These are phyloP conservation scores for Geosmithia putterillii DNA, from an alignment of 2,329 filamentous ascomycete genomes.

Conservation along the genomic window DNA sequence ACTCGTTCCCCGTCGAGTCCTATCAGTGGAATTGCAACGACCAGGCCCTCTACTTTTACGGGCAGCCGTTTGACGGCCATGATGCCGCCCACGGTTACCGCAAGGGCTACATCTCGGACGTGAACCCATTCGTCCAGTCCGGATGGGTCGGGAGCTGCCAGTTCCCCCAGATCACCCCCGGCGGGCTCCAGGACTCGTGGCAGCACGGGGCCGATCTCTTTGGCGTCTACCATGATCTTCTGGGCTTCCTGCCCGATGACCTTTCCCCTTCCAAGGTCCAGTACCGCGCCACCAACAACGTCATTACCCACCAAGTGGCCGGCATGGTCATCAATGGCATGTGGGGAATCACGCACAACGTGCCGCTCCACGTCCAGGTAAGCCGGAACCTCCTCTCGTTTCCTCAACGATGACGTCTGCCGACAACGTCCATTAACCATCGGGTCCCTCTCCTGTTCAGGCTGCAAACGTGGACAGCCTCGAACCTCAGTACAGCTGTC, in stretches of 20 bases:
- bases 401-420: neutral
- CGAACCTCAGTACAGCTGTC: slow-evolving; percentile 61
- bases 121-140: slow-evolving; percentile 53
- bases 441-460: slow-evolving; percentile 8
- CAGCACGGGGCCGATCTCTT: slow-evolving; percentile 68
- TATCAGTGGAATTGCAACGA: slow-evolving; percentile 65
- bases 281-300: slow-evolving; percentile 70
- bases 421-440: neutral
- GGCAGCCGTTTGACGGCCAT: slow-evolving; percentile 39
- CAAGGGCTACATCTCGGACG: slow-evolving; percentile 44
- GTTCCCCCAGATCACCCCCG: slow-evolving; percentile 68
- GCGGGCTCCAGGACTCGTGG: slow-evolving; percentile 61
- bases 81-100: slow-evolving; percentile 48
- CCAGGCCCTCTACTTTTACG: slow-evolving; percentile 58
- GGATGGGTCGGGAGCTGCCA: slow-evolving; percentile 66
- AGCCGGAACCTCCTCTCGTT: neutral
- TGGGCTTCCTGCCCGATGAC: slow-evolving; percentile 50
- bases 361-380: slow-evolving; percentile 35
- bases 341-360: slow-evolving; percentile 33
- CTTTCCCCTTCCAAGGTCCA: slow-evolving; percentile 32
- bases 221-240: slow-evolving; percentile 59
- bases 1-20: slow-evolving; percentile 62
- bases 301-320: slow-evolving; percentile 72
- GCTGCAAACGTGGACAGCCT: slow-evolving; percentile 54
- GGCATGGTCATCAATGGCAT: slow-evolving; percentile 64